phyloP scores from a whole-genome alignment of 352 stramenopile genomes.

The Halophytophthora polymorphica region DNA sequence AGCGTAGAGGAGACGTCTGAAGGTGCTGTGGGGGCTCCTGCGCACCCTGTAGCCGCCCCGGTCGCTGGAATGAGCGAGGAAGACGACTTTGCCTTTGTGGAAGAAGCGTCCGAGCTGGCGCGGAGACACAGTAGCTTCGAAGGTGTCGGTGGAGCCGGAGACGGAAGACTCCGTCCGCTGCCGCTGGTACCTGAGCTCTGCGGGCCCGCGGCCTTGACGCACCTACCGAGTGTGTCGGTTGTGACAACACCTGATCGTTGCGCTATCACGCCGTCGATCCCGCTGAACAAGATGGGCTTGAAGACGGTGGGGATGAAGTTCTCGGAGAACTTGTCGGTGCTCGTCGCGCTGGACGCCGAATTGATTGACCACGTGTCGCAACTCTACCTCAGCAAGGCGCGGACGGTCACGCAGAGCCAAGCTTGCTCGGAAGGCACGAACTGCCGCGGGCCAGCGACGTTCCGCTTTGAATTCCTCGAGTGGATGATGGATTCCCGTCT shows the following conservation, averaged over 20 bases:
- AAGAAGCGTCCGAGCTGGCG: constrained; percentile 60
- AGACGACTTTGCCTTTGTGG: constrained; percentile 79
- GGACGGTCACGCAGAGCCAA: constrained; percentile 67
- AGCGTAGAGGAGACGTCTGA: constrained; percentile 4
- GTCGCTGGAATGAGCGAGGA: constrained; percentile 37
- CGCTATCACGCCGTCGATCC: constrained; percentile 52
- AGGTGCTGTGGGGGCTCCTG: not conserved
- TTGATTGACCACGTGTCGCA: constrained; percentile 72
- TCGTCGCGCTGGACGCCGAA: constrained; percentile 74
- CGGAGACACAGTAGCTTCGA: constrained; percentile 66
- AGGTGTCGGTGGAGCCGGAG: constrained; percentile 35
- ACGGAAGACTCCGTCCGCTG: constrained; percentile 41
- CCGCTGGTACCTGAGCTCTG: constrained; percentile 41
- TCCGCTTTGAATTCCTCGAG: constrained; percentile 83
- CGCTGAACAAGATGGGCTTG: constrained; percentile 61
- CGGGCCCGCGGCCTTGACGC: constrained; percentile 44
- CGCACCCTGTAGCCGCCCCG: constrained; percentile 11
- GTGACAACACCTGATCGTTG: constrained; percentile 39
- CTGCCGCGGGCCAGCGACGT: constrained; percentile 58
- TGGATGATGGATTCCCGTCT: constrained; percentile 74
- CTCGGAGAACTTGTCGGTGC: constrained; percentile 76
- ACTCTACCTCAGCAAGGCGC: constrained; percentile 72
- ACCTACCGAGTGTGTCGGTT: constrained; percentile 57
- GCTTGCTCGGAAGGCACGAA: constrained; percentile 67
- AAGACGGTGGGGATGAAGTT: constrained; percentile 75